Base-by-base conservation (phyloP, 257 asterid species). In the Primulina eburnea region DNA sequence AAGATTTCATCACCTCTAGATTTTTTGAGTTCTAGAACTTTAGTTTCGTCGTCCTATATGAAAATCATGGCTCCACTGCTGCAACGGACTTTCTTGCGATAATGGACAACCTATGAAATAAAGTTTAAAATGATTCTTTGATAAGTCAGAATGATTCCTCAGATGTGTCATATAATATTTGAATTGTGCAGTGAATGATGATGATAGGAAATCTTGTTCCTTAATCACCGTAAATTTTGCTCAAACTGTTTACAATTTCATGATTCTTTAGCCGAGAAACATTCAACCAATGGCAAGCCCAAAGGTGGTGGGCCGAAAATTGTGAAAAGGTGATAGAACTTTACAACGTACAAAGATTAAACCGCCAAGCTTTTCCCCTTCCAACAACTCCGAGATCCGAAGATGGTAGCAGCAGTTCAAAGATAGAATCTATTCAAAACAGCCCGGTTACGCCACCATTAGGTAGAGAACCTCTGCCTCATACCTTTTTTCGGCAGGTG, bases 241-340 rank as follows among this genome's bases (percentile, higher is more conserved):
- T 68, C 40, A 67, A 16, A 16, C 33, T 50, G 29, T 50, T 53
- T 70, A 14, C 55, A 5, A 1, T 59, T 32, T 62, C 62, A 65
- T 24, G 29, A 76, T 73, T 68, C 47, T 65, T 65, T 65, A 92
- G 98, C 82, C 97, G 97, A 58, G 98, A 93, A 70, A 83, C 82
- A 79, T 93, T 88, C 78, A 90, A 90, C 89, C 87, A 90, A 80
- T 87, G 90, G 87, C 96, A 93, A 90, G 98, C 98, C 35, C 98
- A 93, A 76, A 83, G 81, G 72, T 93, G 98, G 98, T 93, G 98
- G 98, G 82, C 96, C 1, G 98, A 90, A 78, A 93, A 93, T 69
- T 90, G 81, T 26, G 96, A 93, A 70, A 93, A 85, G 74, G 90
- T 93, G 35, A 83, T 90, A 82, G 98, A 93, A 78, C 88, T 93